Base-by-base conservation (phyloP, 2,329 filamentous ascomycete genomes). In the Hypoxylon sp. region DNA sequence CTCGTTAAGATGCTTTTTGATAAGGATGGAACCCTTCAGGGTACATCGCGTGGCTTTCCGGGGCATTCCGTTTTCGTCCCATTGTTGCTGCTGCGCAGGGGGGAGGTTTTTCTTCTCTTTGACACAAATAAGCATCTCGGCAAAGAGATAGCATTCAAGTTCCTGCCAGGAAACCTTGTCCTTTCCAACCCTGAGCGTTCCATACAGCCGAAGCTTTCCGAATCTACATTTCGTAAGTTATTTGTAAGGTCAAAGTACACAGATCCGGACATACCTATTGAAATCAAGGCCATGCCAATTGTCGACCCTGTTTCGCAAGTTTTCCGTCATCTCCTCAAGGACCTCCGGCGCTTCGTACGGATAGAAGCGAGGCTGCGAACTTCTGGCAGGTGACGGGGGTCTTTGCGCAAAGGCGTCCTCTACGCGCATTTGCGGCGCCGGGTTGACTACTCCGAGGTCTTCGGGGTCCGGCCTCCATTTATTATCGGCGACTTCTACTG, bases 211-310 rank as follows among this genome's bases (percentile, higher is more conserved):
- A 70, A 99, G 84, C 76, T 96, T 97, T 67, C 96, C 96, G 76
- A 99, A 99, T 69, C 92, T 92, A 71, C 91, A 71, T 49, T 45
- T 46, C 30, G 12, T 81, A 70, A 81, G 76, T 59, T 50, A 45
- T 3, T 48, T 18, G 26, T 42, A 20, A 11, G 9, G 30, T 30
- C 9, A 28, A 50, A 49, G 8, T 16, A 2, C 3, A 42, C n/a
- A 36, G 24, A 36, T 22, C 4, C 49, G 20, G 63, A 69, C 83
- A 73, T 81, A 91, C 85, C 92, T 88, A 74, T 89, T 88, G 74
- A 97, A 97, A 75, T 98, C 95, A 18, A 99, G 84, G 0, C 96
- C 95, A 77, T 99, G 96, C 96, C 96, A 99, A 72, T 98, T 97
- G 73, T 99, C 96, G 9, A 99, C 96, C n/a, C 94, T 90, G 46